These are phyloP conservation scores for Penicillium freii DNA, from an alignment of 2,329 filamentous ascomycete genomes.

Conservation along the genomic window DNA sequence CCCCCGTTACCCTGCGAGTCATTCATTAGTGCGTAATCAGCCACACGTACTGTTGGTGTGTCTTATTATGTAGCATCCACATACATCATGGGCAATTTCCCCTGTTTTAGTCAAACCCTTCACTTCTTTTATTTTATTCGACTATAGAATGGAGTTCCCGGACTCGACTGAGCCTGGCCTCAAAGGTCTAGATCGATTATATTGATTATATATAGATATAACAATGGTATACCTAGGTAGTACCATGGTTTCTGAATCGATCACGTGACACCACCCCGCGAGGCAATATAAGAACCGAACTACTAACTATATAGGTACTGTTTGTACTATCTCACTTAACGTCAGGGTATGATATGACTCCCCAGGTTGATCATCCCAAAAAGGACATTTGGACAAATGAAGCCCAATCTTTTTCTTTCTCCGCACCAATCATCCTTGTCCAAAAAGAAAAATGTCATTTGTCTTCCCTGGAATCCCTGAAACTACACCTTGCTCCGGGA, in stretches of 20 bases:
- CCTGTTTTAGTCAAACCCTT: background rate
- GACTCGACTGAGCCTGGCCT: background rate
- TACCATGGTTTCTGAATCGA: too few relatives aligned
- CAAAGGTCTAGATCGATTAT: too few relatives aligned
- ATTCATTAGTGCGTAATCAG: conserved; percentile 3
- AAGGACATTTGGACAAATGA: background rate
- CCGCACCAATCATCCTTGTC: background rate
- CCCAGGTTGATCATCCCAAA: background rate
- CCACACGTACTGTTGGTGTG: background rate
- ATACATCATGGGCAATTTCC: background rate
- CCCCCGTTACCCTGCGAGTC: conserved; percentile 5
- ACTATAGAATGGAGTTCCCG: too few relatives aligned
- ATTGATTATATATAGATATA: too few relatives aligned
- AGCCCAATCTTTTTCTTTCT: background rate
- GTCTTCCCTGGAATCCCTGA: background rate
- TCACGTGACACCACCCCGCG: background rate
- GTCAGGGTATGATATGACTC: background rate
- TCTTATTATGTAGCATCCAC: background rate
- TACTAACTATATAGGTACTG: too few relatives aligned
- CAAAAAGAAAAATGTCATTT: background rate
- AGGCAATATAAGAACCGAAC: background rate
- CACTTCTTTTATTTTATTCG: background rate
- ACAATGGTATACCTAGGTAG: too few relatives aligned
- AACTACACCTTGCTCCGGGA: background rate
- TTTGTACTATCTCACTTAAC: background rate